These are phyloP conservation scores for Pseudocercospora crystallina DNA, from an alignment of 2,329 filamentous ascomycete species.

Conservation along the genomic window DNA sequence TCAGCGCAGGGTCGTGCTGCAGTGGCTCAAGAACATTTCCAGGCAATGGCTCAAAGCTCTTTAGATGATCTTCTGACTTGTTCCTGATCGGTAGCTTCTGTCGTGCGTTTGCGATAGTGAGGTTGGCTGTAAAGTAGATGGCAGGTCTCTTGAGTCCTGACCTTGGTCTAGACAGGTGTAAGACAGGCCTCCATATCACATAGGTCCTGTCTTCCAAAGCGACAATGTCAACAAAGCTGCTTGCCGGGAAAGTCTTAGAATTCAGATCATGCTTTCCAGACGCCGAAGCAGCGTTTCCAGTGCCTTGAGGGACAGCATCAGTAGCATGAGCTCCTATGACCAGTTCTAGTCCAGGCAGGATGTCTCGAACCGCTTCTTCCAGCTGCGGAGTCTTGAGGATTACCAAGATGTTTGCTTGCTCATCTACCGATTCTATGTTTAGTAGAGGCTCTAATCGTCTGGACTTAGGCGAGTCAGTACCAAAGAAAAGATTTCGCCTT, in stretches of 20 bases:
- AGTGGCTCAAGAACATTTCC: constrained; percentile 78
- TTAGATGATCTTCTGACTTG: constrained; percentile 62
- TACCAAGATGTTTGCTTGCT: constrained; percentile 27
- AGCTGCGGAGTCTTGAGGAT: constrained; percentile 24
- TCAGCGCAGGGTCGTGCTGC: constrained; percentile 55
- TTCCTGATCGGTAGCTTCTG: constrained; percentile 54
- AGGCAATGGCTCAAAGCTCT: constrained; percentile 66
- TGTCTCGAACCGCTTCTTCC: constrained; percentile 20
- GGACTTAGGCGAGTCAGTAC: constrained; percentile 14
- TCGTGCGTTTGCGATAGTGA: constrained; percentile 16
- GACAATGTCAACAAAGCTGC: constrained; percentile 21
- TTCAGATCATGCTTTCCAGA: constrained; percentile 33
- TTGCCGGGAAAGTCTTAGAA: constrained; percentile 16
- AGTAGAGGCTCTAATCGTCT: no score
- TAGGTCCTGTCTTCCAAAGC: constrained; percentile 24
- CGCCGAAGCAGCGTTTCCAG: constrained; percentile 28
- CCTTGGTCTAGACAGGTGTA: constrained; percentile 43
- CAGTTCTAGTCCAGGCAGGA: constrained; percentile 29
- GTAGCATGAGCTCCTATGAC: constrained; percentile 34
- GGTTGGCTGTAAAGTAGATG: constrained; percentile 57
- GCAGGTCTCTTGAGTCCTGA: constrained; percentile 66
- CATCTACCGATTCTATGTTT: constrained; percentile 27
- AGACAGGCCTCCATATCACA: constrained; percentile 28
- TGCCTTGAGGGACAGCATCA: constrained; percentile 33
- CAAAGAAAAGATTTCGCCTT: constrained; percentile 33